Percentiles rank a stretch among this genome's conserved stretches.
Evolutionary conservation across 2,329 filamentous ascomycete genomes (phyloP).

Genomic region (Coniochaeta prunicola): DNA sequence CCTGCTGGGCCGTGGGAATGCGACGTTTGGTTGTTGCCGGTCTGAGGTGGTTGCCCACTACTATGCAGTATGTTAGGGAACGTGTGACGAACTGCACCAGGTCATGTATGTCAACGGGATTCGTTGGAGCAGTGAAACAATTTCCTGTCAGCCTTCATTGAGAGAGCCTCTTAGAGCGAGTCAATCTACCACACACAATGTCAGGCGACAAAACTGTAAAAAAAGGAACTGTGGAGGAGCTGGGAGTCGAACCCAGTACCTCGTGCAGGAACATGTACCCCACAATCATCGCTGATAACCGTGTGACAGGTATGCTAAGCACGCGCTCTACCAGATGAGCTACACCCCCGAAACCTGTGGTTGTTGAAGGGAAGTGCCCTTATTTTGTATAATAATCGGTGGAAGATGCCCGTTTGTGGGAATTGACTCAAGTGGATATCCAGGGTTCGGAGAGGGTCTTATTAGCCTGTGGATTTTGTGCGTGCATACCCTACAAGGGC

Average conservation of each 20-base stretch:
- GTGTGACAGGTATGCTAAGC: not conserved
- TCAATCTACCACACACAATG: not conserved
- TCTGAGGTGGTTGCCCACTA: not conserved
- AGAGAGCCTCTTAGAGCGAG: not conserved
- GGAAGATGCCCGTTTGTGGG: too few species aligned
- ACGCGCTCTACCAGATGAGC: constrained; percentile 5
- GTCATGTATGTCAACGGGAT: not conserved
- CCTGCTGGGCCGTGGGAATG: too few species aligned
- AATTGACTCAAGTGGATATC: too few species aligned
- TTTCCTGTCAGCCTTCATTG: not conserved
- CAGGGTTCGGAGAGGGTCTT: too few species aligned
- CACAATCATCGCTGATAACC: too few species aligned
- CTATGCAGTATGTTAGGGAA: not conserved
- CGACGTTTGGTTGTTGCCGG: not conserved
- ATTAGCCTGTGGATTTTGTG: too few species aligned
- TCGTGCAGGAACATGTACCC: constrained; percentile 4
- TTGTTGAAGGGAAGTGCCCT: too few species aligned
- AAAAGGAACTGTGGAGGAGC: not conserved
- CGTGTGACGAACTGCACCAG: not conserved
- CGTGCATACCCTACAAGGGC: too few species aligned
- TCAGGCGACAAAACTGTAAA: not conserved
- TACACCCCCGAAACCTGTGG: too few species aligned
- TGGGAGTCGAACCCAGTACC: constrained; percentile 5
- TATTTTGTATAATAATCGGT: too few species aligned
- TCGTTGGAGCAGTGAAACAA: not conserved